These are phyloP conservation scores for Triticum urartu DNA, from an alignment of 176 grass and related monocot genomes.

Conservation along the genomic window DNA sequence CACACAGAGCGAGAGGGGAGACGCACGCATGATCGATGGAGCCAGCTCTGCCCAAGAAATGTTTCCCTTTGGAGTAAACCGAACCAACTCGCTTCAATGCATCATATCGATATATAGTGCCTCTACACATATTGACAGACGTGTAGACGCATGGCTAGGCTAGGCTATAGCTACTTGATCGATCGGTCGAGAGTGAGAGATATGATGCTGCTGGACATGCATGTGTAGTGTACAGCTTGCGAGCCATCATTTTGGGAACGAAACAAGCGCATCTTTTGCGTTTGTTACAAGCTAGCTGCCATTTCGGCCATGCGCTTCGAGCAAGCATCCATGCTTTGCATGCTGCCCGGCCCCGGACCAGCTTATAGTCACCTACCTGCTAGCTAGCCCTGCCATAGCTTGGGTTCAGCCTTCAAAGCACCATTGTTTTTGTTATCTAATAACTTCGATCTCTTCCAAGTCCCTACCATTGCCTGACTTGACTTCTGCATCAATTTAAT, in stretches of 20 bases:
- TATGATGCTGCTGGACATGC: not conserved
- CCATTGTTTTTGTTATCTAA: not conserved
- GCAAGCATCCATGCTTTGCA: not conserved
- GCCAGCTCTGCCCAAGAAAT: not conserved
- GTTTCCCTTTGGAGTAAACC: conserved; percentile 31
- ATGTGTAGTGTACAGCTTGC: not conserved
- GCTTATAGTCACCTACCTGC: not conserved
- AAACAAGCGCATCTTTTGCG: conserved; percentile 38
- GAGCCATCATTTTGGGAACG: not conserved
- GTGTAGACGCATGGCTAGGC: not conserved
- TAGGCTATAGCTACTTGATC: not conserved
- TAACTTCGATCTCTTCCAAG: not conserved
- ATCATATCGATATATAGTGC: not conserved
- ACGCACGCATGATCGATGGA: not conserved
- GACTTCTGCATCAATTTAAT: not conserved
- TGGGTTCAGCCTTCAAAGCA: not conserved
- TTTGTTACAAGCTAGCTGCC: conserved; percentile 50
- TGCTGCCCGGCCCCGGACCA: not conserved
- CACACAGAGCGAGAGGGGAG: not conserved
- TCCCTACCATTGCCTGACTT: not conserved
- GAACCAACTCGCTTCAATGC: conserved; percentile 41
- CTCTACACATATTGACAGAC: not conserved
- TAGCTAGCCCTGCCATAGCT: not conserved
- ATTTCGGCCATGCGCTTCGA: not conserved
- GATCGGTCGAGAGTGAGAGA: not conserved